Percentiles rank a stretch among this genome's conserved stretches.
Evolutionary conservation across 2,329 filamentous ascomycete genomes (phyloP).

Genomic region (Xylariaceae sp.): DNA sequence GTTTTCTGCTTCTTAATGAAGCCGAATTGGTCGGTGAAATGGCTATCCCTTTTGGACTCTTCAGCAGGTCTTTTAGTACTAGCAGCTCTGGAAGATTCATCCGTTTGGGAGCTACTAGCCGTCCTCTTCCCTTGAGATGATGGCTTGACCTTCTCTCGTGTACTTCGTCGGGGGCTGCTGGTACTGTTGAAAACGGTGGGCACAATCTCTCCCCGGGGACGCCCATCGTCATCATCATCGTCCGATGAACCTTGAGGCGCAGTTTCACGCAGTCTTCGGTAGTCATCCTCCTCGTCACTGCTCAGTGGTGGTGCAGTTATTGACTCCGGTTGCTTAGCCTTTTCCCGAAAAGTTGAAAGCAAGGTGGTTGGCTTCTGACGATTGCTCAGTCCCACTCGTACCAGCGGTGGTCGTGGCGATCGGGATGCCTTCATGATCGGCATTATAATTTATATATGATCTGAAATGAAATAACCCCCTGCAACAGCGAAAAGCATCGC

Average conservation of each 20-base stretch:
- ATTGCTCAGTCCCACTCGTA: conserved; percentile 21
- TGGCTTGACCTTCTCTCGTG: conserved; percentile 1
- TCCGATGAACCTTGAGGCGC: conserved; percentile 17
- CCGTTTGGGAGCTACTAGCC: conserved; percentile 3
- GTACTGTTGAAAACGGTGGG: conserved; percentile 36
- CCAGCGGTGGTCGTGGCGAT: background rate
- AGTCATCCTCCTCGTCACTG: conserved; percentile 30
- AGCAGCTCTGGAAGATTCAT: conserved; percentile 22
- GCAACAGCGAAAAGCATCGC: background rate
- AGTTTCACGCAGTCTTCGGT: conserved; percentile 1
- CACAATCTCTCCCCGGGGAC: conserved; percentile 37
- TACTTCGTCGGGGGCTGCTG: conserved; percentile 7
- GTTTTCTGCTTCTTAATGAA: conserved; percentile 9
- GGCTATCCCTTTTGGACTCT: conserved; percentile 12
- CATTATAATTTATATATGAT: conserved; percentile 3
- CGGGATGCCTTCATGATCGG: conserved; percentile 5
- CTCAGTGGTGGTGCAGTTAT: conserved; percentile 32
- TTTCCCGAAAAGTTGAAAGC: conserved; percentile 16
- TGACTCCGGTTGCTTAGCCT: conserved; percentile 25
- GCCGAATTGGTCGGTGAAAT: conserved; percentile 19
- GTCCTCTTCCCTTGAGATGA: conserved; percentile 1
- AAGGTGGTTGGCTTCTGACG: conserved; percentile 12
- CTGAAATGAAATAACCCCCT: background rate
- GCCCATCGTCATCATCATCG: conserved; percentile 34
- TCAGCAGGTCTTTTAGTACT: conserved; percentile 31